A percentile compares a stretch with the other conserved stretches of the same genome.
Evolutionary conservation across 495 filamentous ascomycete species (phyloP).

Genomic region (Pyronema domesticum): DNA sequence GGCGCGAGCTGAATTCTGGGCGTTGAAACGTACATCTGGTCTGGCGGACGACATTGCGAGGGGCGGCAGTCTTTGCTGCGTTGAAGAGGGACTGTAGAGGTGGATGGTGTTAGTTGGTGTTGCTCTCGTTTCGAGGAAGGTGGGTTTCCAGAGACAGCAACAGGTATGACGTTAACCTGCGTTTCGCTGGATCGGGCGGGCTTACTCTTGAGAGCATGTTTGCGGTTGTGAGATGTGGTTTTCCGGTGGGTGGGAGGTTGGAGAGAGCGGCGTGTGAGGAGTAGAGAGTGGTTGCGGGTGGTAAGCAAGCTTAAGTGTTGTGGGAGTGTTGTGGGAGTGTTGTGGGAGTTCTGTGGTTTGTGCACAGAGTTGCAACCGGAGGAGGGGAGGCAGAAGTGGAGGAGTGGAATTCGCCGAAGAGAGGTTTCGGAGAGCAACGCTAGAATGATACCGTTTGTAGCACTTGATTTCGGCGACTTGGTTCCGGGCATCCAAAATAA

Average conservation of each 20-base stretch:
- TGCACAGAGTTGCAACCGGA: not conserved
- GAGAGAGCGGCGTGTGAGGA: not conserved
- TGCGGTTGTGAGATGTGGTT: not conserved
- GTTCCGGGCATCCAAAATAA: not conserved
- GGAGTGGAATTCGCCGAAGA: constrained; percentile 1
- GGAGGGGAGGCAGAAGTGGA: constrained; percentile 1
- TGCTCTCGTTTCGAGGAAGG: too few species aligned
- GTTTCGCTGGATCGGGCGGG: not conserved
- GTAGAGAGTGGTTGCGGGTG: not conserved
- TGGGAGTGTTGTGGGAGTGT: not conserved
- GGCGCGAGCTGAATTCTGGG: not conserved
- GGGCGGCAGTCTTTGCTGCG: constrained; percentile 15
- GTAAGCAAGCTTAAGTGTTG: too few species aligned
- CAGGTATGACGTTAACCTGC: not conserved
- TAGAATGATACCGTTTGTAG: not conserved
- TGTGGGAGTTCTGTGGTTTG: not conserved
- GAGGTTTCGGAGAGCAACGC: not conserved
- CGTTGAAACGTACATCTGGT: constrained; percentile 16
- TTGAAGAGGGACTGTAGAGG: constrained; percentile 17
- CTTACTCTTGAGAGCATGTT: not conserved
- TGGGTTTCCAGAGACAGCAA: not conserved
- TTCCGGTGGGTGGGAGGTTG: not conserved
- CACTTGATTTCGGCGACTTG: not conserved
- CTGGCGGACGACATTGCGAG: constrained; percentile 14
- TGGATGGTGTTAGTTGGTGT: not conserved